phyloP scores from a whole-genome alignment of 768 basidiomycete species.

The Lactifluus pinguis region DNA sequence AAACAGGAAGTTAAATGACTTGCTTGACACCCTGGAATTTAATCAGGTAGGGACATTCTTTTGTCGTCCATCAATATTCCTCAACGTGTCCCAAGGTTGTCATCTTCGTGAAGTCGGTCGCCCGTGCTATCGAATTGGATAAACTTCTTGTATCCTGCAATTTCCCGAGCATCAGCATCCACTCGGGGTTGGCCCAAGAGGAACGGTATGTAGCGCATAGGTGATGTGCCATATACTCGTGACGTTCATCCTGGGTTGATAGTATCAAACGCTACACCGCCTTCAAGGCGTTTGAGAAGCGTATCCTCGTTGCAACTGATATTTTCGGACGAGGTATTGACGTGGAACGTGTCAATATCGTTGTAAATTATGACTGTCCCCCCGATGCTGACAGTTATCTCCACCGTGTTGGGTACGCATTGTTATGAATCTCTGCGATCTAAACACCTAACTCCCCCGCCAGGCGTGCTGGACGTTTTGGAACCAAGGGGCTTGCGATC shows the following conservation, averaged over 20 bases:
- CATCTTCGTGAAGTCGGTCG: slow-evolving; percentile 98
- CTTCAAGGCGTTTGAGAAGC: slow-evolving; percentile 99
- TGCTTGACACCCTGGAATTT: slow-evolving; percentile 94
- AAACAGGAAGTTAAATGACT: slow-evolving; percentile 94
- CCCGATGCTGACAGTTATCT: slow-evolving; percentile 97
- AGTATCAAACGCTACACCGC: slow-evolving; percentile 94
- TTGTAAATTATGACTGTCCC: slow-evolving; percentile 98
- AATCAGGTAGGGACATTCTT: slow-evolving; percentile 64
- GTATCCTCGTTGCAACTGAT: slow-evolving; percentile 96
- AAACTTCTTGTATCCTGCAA: slow-evolving; percentile 94
- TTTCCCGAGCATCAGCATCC: slow-evolving; percentile 96
- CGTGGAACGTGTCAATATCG: slow-evolving; percentile 99
- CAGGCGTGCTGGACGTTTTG: slow-evolving; percentile 97
- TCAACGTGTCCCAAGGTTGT: slow-evolving; percentile 60
- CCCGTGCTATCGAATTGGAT: slow-evolving; percentile 93
- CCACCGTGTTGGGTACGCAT: slow-evolving; percentile 84
- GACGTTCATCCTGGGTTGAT: background rate
- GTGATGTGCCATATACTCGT: background rate
- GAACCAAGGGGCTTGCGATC: slow-evolving; percentile 97
- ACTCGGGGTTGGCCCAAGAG: slow-evolving; percentile 89
- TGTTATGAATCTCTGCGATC: background rate
- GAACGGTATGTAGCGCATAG: slow-evolving; percentile 65
- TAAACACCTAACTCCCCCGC: background rate
- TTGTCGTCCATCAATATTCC: background rate
- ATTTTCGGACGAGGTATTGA: slow-evolving; percentile 99